phyloP scores from a whole-genome alignment of 2,329 filamentous ascomycete species.

The Penicillium polonicum region DNA sequence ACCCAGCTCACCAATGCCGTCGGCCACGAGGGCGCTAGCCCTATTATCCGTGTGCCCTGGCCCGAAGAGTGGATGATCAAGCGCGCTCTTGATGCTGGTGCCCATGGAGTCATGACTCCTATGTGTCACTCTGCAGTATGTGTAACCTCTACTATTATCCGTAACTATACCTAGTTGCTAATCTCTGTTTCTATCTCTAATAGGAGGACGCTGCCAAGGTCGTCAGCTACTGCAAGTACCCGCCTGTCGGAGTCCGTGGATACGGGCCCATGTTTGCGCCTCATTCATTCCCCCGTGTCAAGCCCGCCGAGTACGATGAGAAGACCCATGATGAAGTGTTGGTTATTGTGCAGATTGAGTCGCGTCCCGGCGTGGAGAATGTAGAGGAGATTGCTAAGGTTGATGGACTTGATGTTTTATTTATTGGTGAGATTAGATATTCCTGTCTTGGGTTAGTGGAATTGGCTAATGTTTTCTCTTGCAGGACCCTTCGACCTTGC shows the following conservation, averaged over 20 bases:
- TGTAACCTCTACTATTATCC: fast-evolving
- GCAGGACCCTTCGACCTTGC: constrained; percentile 38
- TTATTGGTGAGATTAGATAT: constrained; percentile 33
- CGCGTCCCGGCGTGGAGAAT: constrained; percentile 41
- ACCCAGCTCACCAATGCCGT: constrained; percentile 38
- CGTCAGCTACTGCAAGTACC: constrained; percentile 34
- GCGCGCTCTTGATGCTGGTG: constrained; percentile 40
- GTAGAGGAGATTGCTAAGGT: constrained; percentile 47
- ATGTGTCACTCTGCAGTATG: constrained; percentile 35
- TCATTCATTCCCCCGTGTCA: constrained; percentile 30
- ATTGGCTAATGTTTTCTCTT: not conserved
- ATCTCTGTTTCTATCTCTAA: not conserved
- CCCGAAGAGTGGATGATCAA: constrained; percentile 43
- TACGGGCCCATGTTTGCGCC: constrained; percentile 39
- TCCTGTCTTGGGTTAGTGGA: not conserved
- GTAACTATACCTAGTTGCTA: not conserved
- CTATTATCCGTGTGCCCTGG: constrained; percentile 37
- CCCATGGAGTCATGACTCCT: constrained; percentile 40
- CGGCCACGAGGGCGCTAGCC: constrained; percentile 32
- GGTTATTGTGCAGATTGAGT: constrained; percentile 46
- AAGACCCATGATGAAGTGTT: constrained; percentile 34
- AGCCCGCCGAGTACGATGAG: constrained; percentile 34
- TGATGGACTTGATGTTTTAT: constrained; percentile 42
- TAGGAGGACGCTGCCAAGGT: constrained; percentile 32
- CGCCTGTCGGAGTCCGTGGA: constrained; percentile 33